Percentiles rank a stretch among this genome's conserved stretches.
Evolutionary conservation across 1,284 basidiomycete genomes (phyloP).

Genomic region (Ganoderma boninense): DNA sequence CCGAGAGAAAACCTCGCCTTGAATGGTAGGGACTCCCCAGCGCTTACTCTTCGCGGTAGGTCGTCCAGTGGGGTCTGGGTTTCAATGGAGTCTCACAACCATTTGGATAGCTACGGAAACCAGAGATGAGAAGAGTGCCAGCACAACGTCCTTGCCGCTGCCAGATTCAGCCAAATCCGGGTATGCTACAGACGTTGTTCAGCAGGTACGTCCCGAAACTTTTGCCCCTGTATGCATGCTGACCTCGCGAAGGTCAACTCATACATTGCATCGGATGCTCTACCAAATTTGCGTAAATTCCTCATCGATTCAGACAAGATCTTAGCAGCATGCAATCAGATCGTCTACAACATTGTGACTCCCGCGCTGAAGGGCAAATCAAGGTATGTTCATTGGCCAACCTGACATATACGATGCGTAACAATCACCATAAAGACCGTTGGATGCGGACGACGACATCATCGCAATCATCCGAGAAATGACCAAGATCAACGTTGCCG

Average conservation of each 20-base stretch:
- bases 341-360: constrained; percentile 87
- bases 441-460: constrained; percentile 74
- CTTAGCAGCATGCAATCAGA: constrained; percentile 78
- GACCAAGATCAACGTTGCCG: constrained; percentile 77
- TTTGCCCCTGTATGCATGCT: not conserved
- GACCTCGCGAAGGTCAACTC: constrained; percentile 63
- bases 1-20: constrained; percentile 63
- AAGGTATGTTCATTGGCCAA: constrained; percentile 52
- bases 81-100: not conserved
- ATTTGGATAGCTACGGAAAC: constrained; percentile 42
- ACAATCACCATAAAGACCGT: constrained; percentile 52
- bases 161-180: constrained; percentile 53
- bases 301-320: constrained; percentile 90
- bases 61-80: not conserved
- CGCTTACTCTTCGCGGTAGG: constrained; percentile 61
- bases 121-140: constrained; percentile 67
- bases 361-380: constrained; percentile 82
- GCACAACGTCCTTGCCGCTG: constrained; percentile 44
- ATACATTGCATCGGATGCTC: constrained; percentile 75
- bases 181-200: constrained; percentile 55
- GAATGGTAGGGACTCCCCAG: constrained; percentile 77
- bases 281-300: constrained; percentile 85
- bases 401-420: not conserved
- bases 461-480: constrained; percentile 82
- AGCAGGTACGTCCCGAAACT: constrained; percentile 52